phyloP scores from a whole-genome alignment of 2,329 filamentous ascomycete species.

The Fusarium luffae region DNA sequence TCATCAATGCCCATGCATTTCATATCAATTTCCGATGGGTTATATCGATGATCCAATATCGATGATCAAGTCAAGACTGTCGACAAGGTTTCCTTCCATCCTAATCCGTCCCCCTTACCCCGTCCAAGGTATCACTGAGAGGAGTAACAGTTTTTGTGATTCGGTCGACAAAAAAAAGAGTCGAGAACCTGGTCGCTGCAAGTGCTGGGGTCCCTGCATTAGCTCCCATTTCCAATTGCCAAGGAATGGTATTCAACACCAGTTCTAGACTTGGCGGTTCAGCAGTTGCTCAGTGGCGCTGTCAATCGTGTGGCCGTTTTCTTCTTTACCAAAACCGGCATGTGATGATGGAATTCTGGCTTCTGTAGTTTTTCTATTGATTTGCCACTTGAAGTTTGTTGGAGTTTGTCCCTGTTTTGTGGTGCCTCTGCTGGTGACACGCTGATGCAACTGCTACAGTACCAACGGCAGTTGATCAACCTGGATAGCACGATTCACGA shows the following conservation, averaged over 20 bases:
- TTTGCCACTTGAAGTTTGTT: constrained; percentile 11
- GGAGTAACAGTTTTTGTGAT: constrained; percentile 10
- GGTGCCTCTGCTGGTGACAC: not conserved
- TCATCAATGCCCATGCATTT: not conserved
- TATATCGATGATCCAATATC: constrained; percentile 15
- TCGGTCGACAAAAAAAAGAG: constrained; percentile 17
- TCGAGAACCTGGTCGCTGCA: constrained; percentile 30
- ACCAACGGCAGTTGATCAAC: not conserved
- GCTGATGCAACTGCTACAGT: not conserved
- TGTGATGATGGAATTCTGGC: constrained; percentile 4
- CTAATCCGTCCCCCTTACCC: constrained; percentile 8
- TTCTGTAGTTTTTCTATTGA: not conserved
- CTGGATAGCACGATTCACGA: not conserved
- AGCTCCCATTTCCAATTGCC: constrained; percentile 18
- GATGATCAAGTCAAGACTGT: not conserved
- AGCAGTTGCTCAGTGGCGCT: constrained; percentile 25
- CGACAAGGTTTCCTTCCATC: constrained; percentile 4
- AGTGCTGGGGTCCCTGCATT: constrained; percentile 34
- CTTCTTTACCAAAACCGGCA: constrained; percentile 9
- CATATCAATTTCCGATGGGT: constrained; percentile 18
- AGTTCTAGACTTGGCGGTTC: constrained; percentile 22
- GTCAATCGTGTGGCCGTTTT: not conserved
- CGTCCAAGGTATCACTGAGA: constrained; percentile 15
- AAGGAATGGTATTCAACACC: constrained; percentile 17
- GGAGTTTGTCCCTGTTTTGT: not conserved